Percentiles rank a stretch among this genome's conserved stretches.
phyloP scores from a whole-genome alignment of 805 yeast species.

The Candida ovalis region DNA sequence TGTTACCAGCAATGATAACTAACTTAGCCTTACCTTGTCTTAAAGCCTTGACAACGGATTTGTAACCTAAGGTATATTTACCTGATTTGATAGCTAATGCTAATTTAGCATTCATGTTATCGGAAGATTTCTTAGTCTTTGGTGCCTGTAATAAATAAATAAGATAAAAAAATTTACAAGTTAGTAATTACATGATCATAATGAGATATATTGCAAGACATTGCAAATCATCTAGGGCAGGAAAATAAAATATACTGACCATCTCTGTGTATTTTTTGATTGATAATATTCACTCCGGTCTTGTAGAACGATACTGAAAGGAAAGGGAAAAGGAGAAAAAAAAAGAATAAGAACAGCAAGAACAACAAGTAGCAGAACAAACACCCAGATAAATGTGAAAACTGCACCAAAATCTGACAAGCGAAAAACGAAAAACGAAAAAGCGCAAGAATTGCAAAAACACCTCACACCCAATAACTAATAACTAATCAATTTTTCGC shows the following conservation, averaged over 20 bases:
- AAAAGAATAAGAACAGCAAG: not conserved
- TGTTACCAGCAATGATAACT: conserved; percentile 97
- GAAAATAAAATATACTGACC: conserved; percentile 77
- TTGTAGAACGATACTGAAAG: conserved; percentile 7
- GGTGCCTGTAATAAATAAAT: conserved; percentile 67
- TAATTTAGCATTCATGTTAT: conserved; percentile 96
- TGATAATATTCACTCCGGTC: conserved; percentile 87
- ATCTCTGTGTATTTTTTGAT: conserved; percentile 80
- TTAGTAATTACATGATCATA: conserved; percentile 33
- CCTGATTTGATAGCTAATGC: conserved; percentile 98
- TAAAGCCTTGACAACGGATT: conserved; percentile 96
- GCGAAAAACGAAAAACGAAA: too few relatives aligned
- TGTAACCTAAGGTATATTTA: conserved; percentile 99
- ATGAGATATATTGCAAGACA: not conserved
- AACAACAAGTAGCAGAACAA: not conserved
- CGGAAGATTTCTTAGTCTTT: conserved; percentile 82
- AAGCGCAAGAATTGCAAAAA: too few relatives aligned
- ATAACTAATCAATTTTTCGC: too few relatives aligned
- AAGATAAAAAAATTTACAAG: conserved; percentile 19
- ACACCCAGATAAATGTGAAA: too few relatives aligned
- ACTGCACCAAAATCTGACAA: too few relatives aligned
- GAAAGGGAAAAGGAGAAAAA: not conserved
- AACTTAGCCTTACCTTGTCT: conserved; percentile 99
- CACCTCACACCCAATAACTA: too few relatives aligned
- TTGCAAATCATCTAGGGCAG: not conserved